Evolutionary conservation across 2,329 filamentous ascomycete genomes (phyloP).

Genomic region (Penicillium palitans): DNA sequence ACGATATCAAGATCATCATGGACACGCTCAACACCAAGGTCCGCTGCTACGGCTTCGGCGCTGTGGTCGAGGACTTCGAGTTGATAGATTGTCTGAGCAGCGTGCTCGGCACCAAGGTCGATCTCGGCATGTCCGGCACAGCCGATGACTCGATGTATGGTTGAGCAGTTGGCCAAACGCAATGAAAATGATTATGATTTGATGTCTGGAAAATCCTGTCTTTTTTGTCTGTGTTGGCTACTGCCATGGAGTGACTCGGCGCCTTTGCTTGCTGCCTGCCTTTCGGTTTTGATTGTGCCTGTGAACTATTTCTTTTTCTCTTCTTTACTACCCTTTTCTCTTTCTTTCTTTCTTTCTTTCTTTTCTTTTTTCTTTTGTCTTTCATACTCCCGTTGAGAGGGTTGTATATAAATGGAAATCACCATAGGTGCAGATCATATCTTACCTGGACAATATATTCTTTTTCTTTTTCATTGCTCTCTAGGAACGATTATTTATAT

Average conservation of each 20-base stretch:
- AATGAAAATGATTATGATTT: conserved; percentile 13
- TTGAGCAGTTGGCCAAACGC: conserved; percentile 15
- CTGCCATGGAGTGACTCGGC: conserved; percentile 1
- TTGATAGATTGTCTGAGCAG: conserved; percentile 71
- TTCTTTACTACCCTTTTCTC: not conserved
- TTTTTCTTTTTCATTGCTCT: not conserved
- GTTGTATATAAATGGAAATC: conserved; percentile 3
- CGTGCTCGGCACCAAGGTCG: conserved; percentile 54
- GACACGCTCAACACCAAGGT: conserved; percentile 77
- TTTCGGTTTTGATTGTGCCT: not conserved
- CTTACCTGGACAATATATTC: not conserved
- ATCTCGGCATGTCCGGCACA: conserved; percentile 26
- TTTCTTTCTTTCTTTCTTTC: not conserved
- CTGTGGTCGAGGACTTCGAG: conserved; percentile 68
- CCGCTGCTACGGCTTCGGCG: conserved; percentile 83
- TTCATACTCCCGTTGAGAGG: not conserved
- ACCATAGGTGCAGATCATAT: not conserved
- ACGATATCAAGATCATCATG: conserved; percentile 71
- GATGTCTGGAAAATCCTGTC: conserved; percentile 1
- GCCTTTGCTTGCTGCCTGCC: not conserved
- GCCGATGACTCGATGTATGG: conserved; percentile 39
- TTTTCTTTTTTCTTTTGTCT: not conserved
- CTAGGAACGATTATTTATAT: not conserved
- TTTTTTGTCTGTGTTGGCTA: not conserved
- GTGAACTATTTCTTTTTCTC: not conserved